Percentiles rank a stretch among this genome's conserved stretches.
These are phyloP conservation scores for Gyrodon tennesseensis DNA, from an alignment of 1,284 basidiomycete genomes.

Conservation along the genomic window DNA sequence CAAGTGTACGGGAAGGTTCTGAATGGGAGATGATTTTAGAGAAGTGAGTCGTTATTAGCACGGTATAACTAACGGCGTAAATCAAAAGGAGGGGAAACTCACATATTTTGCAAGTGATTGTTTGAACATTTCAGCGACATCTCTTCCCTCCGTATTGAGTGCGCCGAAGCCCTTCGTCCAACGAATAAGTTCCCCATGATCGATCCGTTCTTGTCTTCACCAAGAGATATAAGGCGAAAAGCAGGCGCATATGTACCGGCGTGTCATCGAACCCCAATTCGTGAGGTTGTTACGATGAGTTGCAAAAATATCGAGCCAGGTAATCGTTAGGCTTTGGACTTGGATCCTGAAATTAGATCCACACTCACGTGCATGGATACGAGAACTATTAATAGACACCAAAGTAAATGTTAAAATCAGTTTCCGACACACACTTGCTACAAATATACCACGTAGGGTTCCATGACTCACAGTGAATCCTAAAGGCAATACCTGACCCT, in stretches of 20 bases:
- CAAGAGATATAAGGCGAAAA: conserved; percentile 1
- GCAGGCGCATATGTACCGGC: background rate
- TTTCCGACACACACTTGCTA: background rate
- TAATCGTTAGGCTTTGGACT: conserved; percentile 5
- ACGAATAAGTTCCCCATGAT: conserved; percentile 92
- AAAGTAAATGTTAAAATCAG: conserved; percentile 12
- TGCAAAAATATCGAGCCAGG: background rate
- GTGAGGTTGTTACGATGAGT: background rate
- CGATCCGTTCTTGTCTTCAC: conserved; percentile 82
- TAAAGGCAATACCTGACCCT: conserved; percentile 76
- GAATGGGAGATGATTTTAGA: conserved; percentile 1
- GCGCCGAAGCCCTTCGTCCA: conserved; percentile 99
- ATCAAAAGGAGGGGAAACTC: conserved; percentile 34
- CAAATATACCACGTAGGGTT: background rate
- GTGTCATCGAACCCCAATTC: conserved; percentile 4
- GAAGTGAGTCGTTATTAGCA: conserved; percentile 4
- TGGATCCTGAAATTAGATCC: background rate
- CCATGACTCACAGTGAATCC: conserved; percentile 83
- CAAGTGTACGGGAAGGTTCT: conserved; percentile 74
- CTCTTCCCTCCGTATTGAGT: conserved; percentile 86
- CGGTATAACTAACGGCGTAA: background rate
- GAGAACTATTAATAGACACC: conserved; percentile 66
- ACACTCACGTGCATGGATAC: conserved; percentile 84
- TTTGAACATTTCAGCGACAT: conserved; percentile 93
- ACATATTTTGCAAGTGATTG: conserved; percentile 76